Percentiles rank a stretch among this genome's conserved stretches.
phyloP scores from a whole-genome alignment of 768 basidiomycete species.

The Termitomyces sp. region DNA sequence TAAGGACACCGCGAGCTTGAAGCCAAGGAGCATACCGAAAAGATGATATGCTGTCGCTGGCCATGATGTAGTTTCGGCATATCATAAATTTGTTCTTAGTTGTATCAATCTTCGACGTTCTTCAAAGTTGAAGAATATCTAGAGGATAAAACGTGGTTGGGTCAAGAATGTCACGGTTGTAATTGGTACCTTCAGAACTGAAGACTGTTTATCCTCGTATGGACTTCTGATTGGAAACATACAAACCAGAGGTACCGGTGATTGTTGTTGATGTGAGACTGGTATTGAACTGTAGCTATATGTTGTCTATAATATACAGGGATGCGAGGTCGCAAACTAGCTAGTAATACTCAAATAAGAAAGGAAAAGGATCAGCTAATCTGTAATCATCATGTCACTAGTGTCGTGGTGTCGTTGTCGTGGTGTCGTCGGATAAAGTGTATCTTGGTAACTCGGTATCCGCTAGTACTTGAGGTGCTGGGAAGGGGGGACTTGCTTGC shows the following conservation, averaged over 20 bases:
- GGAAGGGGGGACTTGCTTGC: not conserved
- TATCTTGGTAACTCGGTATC: constrained; percentile 16
- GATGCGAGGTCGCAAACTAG: not conserved
- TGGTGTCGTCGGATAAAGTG: constrained; percentile 3
- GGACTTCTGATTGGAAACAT: constrained; percentile 5
- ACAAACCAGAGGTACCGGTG: not conserved
- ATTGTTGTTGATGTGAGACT: not conserved
- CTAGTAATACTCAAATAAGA: not conserved
- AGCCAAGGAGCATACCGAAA: constrained; percentile 36
- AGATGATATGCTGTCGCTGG: constrained; percentile 66
- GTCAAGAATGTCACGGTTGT: not conserved
- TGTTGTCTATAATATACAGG: not conserved
- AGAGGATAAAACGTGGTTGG: not conserved
- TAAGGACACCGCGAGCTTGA: constrained; percentile 1
- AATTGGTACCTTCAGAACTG: not conserved
- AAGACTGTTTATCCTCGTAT: constrained; percentile 10
- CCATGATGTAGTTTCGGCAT: constrained; percentile 61
- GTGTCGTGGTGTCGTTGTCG: not conserved
- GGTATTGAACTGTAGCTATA: not conserved
- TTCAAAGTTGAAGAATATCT: not conserved
- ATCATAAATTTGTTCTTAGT: constrained; percentile 27
- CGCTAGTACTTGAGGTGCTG: not conserved
- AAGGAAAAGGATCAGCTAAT: not conserved
- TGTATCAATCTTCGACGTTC: not conserved
- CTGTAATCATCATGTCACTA: not conserved